Conservation (phyloP, 2,329 filamentous ascomycete genomes). For the Apiospora kogelbergensis region DNA sequence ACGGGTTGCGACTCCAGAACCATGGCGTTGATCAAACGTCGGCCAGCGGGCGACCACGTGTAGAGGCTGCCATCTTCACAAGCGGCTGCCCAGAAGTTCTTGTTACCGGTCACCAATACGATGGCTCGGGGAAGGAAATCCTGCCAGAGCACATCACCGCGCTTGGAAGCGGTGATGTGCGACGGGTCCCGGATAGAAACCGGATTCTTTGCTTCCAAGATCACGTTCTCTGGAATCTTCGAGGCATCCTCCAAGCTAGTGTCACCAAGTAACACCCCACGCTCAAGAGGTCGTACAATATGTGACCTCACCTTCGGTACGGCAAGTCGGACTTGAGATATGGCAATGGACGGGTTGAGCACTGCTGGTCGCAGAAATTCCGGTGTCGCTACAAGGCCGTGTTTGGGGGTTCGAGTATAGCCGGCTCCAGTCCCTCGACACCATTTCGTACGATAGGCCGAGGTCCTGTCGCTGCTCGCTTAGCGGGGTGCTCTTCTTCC, state of each 20-base stretch:
- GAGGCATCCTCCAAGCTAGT: conserved; percentile 59
- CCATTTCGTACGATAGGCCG: conserved; percentile 75
- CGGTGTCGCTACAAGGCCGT: conserved; percentile 68
- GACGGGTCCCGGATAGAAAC: conserved; percentile 76
- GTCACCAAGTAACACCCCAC: conserved; percentile 55
- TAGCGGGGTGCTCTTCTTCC: conserved; percentile 56
- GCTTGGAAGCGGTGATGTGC: conserved; percentile 77
- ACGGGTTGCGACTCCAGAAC: conserved; percentile 91
- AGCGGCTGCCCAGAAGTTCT: conserved; percentile 86
- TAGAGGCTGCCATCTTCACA: conserved; percentile 92
- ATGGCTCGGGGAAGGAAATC: conserved; percentile 87
- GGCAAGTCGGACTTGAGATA: conserved; percentile 82
- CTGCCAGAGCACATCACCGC: conserved; percentile 83
- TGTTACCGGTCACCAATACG: conserved; percentile 87
- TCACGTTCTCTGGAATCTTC: conserved; percentile 66
- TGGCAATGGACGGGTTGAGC: conserved; percentile 74
- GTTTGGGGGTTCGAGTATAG: conserved; percentile 59
- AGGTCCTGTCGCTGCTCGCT: conserved; percentile 64
- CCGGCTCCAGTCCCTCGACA: conserved; percentile 74
- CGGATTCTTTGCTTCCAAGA: conserved; percentile 89
- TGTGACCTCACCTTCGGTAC: conserved; percentile 83
- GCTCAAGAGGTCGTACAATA: conserved; percentile 79
- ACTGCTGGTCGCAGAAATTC: conserved; percentile 88
- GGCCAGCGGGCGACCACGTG: conserved; percentile 88
- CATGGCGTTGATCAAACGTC: conserved; percentile 80